Conservation (phyloP, 345 rosid species). For the Punica granatum region DNA sequence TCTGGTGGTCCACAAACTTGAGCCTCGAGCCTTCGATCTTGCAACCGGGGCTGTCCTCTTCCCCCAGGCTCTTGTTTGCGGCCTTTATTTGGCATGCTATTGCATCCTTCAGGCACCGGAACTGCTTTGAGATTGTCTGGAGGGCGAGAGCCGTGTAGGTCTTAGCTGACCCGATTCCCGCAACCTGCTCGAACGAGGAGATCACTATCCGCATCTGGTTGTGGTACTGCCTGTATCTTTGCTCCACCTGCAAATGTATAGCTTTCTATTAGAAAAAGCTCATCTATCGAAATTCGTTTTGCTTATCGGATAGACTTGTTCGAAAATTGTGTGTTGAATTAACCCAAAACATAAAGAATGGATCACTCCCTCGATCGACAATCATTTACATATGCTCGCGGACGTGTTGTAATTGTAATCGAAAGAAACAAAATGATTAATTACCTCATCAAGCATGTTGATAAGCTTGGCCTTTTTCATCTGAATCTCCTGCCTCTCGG, state of each 20-base stretch:
- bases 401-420: not conserved
- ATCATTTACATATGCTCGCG: too few relatives aligned
- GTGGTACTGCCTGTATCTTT: conserved; percentile 92
- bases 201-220: conserved; percentile 92
- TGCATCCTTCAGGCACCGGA: conserved; percentile 85
- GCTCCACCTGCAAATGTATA: conserved; percentile 58
- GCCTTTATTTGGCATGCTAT: conserved; percentile 79
- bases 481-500: conserved; percentile 97
- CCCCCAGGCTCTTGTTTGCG: conserved; percentile 81
- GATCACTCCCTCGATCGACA: not conserved
- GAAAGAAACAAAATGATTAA: not conserved
- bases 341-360: not conserved
- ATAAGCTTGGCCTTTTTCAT: conserved; percentile 92
- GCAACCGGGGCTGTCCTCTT: conserved; percentile 63
- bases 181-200: conserved; percentile 78
- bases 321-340: too few relatives aligned
- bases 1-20: conserved; percentile 85
- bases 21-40: conserved; percentile 85
- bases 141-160: conserved; percentile 87
- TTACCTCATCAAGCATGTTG: conserved; percentile 91
- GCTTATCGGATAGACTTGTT: too few relatives aligned
- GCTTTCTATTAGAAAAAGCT: not conserved
- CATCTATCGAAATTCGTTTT: not conserved
- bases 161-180: conserved; percentile 81
- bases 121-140: conserved; percentile 91